phyloP scores from a whole-genome alignment of 1,284 basidiomycete genomes.

The Melanopsichium pennsylvanicum region DNA sequence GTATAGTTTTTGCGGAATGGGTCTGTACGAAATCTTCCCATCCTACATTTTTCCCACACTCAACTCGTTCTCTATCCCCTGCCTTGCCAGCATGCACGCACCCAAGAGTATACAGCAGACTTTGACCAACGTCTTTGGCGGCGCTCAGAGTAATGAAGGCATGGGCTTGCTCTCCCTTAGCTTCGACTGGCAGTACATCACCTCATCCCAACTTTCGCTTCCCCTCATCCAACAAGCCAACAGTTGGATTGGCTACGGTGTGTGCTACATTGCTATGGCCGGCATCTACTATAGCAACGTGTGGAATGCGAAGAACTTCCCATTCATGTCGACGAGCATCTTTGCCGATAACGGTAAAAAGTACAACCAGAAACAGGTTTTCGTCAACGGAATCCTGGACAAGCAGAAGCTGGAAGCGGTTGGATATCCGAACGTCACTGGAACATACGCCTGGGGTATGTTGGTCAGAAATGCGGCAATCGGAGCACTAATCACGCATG shows the following conservation, averaged over 20 bases:
- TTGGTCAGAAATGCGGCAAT: conserved; percentile 66
- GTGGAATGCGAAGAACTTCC: conserved; percentile 40
- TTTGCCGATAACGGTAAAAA: conserved; percentile 18
- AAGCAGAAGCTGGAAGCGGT: conserved; percentile 44
- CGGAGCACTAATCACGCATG: conserved; percentile 73
- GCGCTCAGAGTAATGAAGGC: conserved; percentile 36
- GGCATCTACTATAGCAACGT: conserved; percentile 59
- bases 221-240: conserved; percentile 62
- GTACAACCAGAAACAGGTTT: conserved; percentile 68
- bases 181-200: conserved; percentile 56
- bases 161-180: conserved; percentile 34
- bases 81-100: conserved; percentile 65
- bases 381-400: conserved; percentile 43
- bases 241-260: conserved; percentile 44
- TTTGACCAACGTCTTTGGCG: conserved; percentile 36
- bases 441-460: conserved; percentile 72
- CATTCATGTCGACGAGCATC: conserved; percentile 46
- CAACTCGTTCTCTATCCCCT: conserved; percentile 63
- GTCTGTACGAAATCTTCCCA: conserved; percentile 67
- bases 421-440: conserved; percentile 57
- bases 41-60: conserved; percentile 67
- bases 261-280: conserved; percentile 50
- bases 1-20: conserved; percentile 62
- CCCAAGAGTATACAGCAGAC: conserved; percentile 4
- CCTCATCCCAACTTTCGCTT: conserved; percentile 32